Evolutionary conservation across 208 protist species (phyloP).

Genomic region (Acanthamoeba divionensis): DNA sequence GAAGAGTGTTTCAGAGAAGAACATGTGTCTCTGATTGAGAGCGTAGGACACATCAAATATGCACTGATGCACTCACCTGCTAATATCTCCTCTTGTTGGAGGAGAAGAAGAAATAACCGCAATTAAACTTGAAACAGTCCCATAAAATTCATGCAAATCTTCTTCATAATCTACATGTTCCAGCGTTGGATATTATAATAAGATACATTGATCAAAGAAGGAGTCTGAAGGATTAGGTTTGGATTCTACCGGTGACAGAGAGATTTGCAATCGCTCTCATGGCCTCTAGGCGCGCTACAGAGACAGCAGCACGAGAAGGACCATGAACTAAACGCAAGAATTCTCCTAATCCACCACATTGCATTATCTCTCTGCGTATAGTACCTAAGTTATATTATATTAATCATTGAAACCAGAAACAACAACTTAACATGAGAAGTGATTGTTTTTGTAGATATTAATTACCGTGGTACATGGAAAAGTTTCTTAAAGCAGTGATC

Average conservation of each 20-base stretch:
- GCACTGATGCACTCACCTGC: background rate
- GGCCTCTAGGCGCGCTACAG: slow-evolving; percentile 23
- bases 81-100: slow-evolving; percentile 33
- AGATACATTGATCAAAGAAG: background rate
- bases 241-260: slow-evolving; percentile 1
- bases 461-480: slow-evolving; percentile 18
- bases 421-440: no score
- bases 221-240: background rate
- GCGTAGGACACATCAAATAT: background rate
- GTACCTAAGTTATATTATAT: background rate
- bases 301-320: background rate
- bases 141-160: slow-evolving; percentile 7
- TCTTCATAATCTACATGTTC: background rate
- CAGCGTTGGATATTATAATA: background rate
- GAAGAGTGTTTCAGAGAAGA: background rate
- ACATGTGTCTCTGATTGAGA: background rate
- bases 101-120: background rate
- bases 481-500: slow-evolving; percentile 27
- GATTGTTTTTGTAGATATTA: background rate
- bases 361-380: slow-evolving; percentile 3
- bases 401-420: no score
- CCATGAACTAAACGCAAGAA: slow-evolving; percentile 24
- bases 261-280: slow-evolving; percentile 46
- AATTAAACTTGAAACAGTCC: background rate
- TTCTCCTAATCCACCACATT: slow-evolving; percentile 2